Base-by-base conservation (phyloP, 2,329 filamentous ascomycete genomes). In the Penicillium sp. region DNA sequence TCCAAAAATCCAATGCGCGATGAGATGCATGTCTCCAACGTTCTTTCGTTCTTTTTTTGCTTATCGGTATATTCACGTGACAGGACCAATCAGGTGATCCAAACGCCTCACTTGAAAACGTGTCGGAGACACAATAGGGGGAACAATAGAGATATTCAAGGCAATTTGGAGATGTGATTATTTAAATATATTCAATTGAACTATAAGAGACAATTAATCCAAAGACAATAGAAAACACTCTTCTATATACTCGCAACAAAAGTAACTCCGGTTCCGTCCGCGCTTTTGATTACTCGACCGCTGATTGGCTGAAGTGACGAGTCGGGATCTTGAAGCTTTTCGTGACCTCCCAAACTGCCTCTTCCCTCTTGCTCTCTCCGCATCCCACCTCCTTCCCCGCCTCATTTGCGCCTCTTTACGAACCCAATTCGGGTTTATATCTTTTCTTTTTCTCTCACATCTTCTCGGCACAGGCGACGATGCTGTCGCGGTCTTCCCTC, bases 401-500 rank as follows among this genome's bases (percentile, higher is more conserved):
- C 58, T 55, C 70, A 70, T 72, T 73, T 72, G 66, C 59, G 62
- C 57, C 49, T 50, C 53, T 54, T 50, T 64, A 57, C 62, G 62
- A 64, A 65, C 66, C 73, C 71, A 55, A 70, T 70, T 71, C 71
- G 75, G 67, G 64, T 67, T 65, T 60, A 56, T 61, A 52, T 58
- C 47, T 57, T 45, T 55, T 61, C 45, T 61, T 62, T 62, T 60
- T 64, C 60, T 65, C 62, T 65, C 59, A 59, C 78, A 77, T 78
- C 45, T 58, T 78, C 77, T 62, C 76, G 77, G 77, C 80, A 73
- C 72, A 85, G 79, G 71, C 72, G 75, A 82, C 74, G 72, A 88
- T 88, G 86, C 80, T 88, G 78, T 84, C 85, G 76, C 83, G 85
- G 76, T 83, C 84, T 73, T 80, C 82, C 74, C 77, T 86, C 74